Conservation (phyloP, 805 yeast genomes). For the Yarrowia hollandica region DNA sequence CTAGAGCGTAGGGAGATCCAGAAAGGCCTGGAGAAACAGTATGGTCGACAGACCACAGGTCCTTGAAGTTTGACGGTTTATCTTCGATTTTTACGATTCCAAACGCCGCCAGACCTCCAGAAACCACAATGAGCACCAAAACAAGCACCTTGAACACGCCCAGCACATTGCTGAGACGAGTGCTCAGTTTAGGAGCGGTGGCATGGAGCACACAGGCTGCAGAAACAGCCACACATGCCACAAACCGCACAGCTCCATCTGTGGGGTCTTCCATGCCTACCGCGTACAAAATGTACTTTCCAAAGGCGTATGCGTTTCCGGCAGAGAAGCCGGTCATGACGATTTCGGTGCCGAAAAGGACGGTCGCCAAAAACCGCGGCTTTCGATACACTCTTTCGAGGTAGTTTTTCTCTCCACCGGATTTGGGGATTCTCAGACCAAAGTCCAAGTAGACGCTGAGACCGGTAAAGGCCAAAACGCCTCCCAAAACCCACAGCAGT, state of each 20-base stretch:
- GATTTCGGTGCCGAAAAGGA: constrained; percentile 51
- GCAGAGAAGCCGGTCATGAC: constrained; percentile 63
- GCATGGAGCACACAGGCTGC: constrained; percentile 52
- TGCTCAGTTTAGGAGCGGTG: constrained; percentile 51
- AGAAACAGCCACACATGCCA: constrained; percentile 53
- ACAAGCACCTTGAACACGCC: constrained; percentile 57
- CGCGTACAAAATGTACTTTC: constrained; percentile 54
- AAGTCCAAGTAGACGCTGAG: constrained; percentile 62
- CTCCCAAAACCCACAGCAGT: constrained; percentile 63
- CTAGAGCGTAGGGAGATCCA: constrained; percentile 45
- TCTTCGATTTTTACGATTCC: constrained; percentile 41
- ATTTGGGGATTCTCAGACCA: constrained; percentile 62
- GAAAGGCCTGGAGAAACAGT: constrained; percentile 42
- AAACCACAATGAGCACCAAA: constrained; percentile 49
- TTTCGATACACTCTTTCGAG: constrained; percentile 56
- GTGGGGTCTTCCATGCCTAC: constrained; percentile 44
- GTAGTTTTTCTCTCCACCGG: constrained; percentile 71
- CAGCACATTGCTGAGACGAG: constrained; percentile 52
- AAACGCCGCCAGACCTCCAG: constrained; percentile 49
- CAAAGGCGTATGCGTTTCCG: constrained; percentile 65
- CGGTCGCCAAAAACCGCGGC: constrained; percentile 57
- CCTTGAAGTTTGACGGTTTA: constrained; percentile 43
- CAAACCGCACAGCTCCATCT: constrained; percentile 46
- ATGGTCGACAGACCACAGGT: constrained; percentile 45
- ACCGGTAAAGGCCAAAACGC: constrained; percentile 56